Evolutionary conservation across 306 rosid species (phyloP).

Genomic region (Delonix regia): DNA sequence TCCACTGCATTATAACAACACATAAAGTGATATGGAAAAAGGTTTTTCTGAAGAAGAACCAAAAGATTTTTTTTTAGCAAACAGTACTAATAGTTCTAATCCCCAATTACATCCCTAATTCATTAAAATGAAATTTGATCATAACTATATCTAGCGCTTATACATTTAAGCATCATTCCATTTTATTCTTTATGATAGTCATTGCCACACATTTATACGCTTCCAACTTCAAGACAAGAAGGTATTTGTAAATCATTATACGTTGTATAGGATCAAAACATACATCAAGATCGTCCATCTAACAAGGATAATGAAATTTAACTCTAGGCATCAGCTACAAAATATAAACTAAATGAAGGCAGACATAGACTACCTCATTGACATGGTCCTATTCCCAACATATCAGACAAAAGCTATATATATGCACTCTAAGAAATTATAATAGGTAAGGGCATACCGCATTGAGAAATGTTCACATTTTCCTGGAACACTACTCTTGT

Average conservation of each 20-base stretch:
- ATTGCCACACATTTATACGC: slow-evolving; percentile 1
- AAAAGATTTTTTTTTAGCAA: slow-evolving; percentile 15
- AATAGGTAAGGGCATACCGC: slow-evolving; percentile 65
- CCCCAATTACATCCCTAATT: slow-evolving; percentile 4
- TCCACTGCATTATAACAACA: slow-evolving; percentile 64
- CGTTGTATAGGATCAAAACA: slow-evolving; percentile 15
- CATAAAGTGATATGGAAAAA: slow-evolving; percentile 21
- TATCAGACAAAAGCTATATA: not conserved
- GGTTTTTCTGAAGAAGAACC: slow-evolving; percentile 21
- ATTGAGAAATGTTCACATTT: slow-evolving; percentile 90
- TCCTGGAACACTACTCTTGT: slow-evolving; percentile 53
- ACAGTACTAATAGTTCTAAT: not conserved
- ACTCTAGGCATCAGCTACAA: slow-evolving; percentile 19
- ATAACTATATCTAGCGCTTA: slow-evolving; percentile 2
- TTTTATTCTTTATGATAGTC: slow-evolving; percentile 28
- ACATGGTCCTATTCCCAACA: not conserved
- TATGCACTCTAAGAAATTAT: slow-evolving; percentile 2
- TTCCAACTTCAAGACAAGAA: slow-evolving; percentile 19
- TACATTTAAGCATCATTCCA: slow-evolving; percentile 25
- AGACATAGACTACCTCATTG: slow-evolving; percentile 8
- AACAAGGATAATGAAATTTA: slow-evolving; percentile 15
- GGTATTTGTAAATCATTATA: not conserved
- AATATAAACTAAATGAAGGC: slow-evolving; percentile 23
- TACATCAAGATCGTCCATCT: slow-evolving; percentile 9
- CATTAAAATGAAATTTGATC: slow-evolving; percentile 5